A percentile compares a stretch with the other conserved stretches of the same genome.
Conservation (phyloP, 768 basidiomycete genomes). For the Lyophyllum semitale region DNA sequence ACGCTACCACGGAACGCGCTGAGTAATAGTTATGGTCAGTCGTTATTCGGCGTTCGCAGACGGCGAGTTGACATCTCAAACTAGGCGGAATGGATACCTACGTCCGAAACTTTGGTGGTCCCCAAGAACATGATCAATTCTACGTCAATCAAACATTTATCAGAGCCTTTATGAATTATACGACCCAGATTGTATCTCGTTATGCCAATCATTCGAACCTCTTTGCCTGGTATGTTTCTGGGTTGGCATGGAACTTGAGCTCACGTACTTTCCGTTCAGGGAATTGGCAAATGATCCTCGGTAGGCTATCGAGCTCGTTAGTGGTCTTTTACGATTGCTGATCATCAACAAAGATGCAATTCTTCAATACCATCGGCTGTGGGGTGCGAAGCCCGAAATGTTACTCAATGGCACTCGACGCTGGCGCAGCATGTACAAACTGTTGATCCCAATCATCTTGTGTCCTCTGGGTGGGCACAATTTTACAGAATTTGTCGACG, state of each 20-base stretch:
- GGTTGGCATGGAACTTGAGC: slow-evolving; percentile 7
- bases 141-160: slow-evolving; percentile 53
- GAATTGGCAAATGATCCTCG: slow-evolving; percentile 71
- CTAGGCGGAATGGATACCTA: slow-evolving; percentile 70
- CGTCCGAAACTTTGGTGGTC: slow-evolving; percentile 48
- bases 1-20: slow-evolving; percentile 48
- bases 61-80: background rate
- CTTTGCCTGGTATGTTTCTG: slow-evolving; percentile 46
- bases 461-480: slow-evolving; percentile 56
- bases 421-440: slow-evolving; percentile 45
- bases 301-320: slow-evolving; percentile 27
- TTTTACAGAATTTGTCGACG: slow-evolving; percentile 2
- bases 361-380: slow-evolving; percentile 48
- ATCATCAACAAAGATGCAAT: slow-evolving; percentile 46
- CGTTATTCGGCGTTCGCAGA: background rate
- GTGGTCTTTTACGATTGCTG: background rate
- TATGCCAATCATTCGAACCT: slow-evolving; percentile 55
- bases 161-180: slow-evolving; percentile 57
- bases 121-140: slow-evolving; percentile 57
- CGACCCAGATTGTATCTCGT: slow-evolving; percentile 53
- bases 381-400: slow-evolving; percentile 47
- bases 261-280: slow-evolving; percentile 33
- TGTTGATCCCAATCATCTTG: slow-evolving; percentile 64
- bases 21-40: slow-evolving; percentile 64
- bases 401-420: slow-evolving; percentile 58